Evolutionary conservation across 2,329 filamentous ascomycete species (phyloP).

Genomic region (Talaromyces albobiverticillius): DNA sequence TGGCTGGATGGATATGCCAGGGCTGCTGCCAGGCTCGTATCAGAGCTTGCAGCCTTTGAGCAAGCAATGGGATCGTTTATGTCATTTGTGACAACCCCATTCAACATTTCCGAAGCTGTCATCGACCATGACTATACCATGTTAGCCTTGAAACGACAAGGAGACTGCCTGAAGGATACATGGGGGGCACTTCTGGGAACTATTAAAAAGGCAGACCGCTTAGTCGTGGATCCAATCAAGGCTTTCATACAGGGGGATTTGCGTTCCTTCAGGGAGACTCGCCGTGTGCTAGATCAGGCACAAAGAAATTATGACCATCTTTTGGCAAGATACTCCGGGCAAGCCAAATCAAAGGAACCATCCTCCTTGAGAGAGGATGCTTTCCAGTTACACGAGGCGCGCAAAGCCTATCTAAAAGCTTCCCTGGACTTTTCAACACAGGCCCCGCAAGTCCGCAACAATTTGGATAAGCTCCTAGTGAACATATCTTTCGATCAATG

Average conservation of each 20-base stretch:
- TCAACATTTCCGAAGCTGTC: conserved; percentile 73
- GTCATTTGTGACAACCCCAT: conserved; percentile 69
- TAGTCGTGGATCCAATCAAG: conserved; percentile 78
- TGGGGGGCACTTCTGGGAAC: conserved; percentile 73
- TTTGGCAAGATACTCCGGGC: conserved; percentile 75
- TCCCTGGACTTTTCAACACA: conserved; percentile 91
- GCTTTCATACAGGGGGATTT: conserved; percentile 76
- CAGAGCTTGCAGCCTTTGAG: conserved; percentile 72
- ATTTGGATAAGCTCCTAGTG: conserved; percentile 82
- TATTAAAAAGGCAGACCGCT: conserved; percentile 72
- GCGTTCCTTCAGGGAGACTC: conserved; percentile 79
- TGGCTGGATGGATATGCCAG: conserved; percentile 78
- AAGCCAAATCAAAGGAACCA: conserved; percentile 90
- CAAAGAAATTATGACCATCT: conserved; percentile 83
- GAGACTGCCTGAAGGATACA: conserved; percentile 82
- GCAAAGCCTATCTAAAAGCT: conserved; percentile 85
- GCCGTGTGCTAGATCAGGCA: conserved; percentile 69
- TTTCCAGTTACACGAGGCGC: conserved; percentile 89
- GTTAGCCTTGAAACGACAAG: conserved; percentile 77
- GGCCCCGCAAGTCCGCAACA: conserved; percentile 78
- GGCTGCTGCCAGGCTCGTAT: conserved; percentile 59
- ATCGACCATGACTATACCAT: conserved; percentile 95
- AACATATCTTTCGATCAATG: conserved; percentile 82
- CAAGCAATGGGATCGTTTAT: conserved; percentile 75
- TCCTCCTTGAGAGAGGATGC: conserved; percentile 90